phyloP scores from a whole-genome alignment of 805 yeast genomes.

The Candida oleophila region DNA sequence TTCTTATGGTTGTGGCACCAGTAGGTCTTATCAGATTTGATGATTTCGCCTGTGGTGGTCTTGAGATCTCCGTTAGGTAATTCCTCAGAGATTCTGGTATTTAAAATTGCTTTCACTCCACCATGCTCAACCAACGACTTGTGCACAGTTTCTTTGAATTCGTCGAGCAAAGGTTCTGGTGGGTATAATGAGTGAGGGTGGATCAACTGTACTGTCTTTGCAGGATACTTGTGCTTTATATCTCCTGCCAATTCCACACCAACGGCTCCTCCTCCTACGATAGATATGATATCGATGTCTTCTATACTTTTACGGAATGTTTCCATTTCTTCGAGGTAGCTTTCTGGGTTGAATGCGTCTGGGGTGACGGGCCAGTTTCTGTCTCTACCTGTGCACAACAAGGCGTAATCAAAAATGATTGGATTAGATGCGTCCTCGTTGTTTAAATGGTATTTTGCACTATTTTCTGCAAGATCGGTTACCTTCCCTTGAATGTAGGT shows the following conservation, averaged over 20 bases:
- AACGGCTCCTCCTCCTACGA: slow-evolving; percentile 47
- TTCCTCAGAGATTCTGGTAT: slow-evolving; percentile 31
- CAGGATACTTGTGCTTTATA: slow-evolving; percentile 30
- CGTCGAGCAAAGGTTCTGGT: slow-evolving; percentile 33
- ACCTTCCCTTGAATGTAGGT: slow-evolving; percentile 36
- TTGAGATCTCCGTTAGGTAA: slow-evolving; percentile 23
- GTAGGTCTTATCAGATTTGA: slow-evolving; percentile 29
- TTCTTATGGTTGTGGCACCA: slow-evolving; percentile 38
- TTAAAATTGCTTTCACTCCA: slow-evolving; percentile 24
- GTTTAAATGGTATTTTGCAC: slow-evolving; percentile 24
- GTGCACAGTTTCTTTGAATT: slow-evolving; percentile 25
- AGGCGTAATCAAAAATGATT: slow-evolving; percentile 45
- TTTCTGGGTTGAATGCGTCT: slow-evolving; percentile 34
- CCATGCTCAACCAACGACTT: slow-evolving; percentile 28
- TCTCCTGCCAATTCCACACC: slow-evolving; percentile 45
- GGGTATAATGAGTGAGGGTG: slow-evolving; percentile 39
- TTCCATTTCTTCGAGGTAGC: slow-evolving; percentile 43
- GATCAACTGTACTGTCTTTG: slow-evolving; percentile 33
- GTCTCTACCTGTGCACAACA: slow-evolving; percentile 50
- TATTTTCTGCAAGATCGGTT: slow-evolving; percentile 20
- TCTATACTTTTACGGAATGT: slow-evolving; percentile 28
- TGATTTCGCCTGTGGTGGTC: slow-evolving; percentile 25
- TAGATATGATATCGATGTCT: slow-evolving; percentile 33
- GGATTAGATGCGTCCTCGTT: slow-evolving; percentile 5
- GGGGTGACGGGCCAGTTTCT: slow-evolving; percentile 58